Base-by-base conservation (phyloP, 1,284 basidiomycete genomes). In the Ustilago bromivora region DNA sequence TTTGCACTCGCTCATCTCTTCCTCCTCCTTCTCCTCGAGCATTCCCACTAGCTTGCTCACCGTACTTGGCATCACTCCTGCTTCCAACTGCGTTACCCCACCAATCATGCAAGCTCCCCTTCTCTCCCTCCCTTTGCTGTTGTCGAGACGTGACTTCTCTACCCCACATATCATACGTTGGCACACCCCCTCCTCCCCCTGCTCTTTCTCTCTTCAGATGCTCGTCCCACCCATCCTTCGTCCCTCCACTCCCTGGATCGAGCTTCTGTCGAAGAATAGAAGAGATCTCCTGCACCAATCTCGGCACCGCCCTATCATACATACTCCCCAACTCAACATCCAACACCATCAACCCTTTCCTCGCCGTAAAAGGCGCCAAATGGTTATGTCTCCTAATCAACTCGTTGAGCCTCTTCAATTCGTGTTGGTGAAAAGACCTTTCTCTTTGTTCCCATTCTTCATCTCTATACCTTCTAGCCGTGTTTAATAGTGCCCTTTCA, bases 361-460 rank as follows among this genome's bases (percentile, higher is more conserved):
- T 46, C n/a, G 79, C 83, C 0, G 72, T 72, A 28, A 73, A 71
- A 1, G 83, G 82, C 4, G 82, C 81, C 2, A 83, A 53, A 49
- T 78, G 66, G 56, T 84, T 84, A 67, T 84, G 80, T 15, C 63
- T 64, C 3, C 81, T 71, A 0, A 84, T 66, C 0, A 75, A 36
- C 7, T 84, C 69, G 64, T 84, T 84, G 31, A 84, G 69, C 12
- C 76, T 61, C 15, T 72, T 61, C 10, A 84, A 43, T 31, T 78
- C 71, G 35, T 57, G 62, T 2, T 46, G 40, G 46, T 84, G 83
- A 57, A 75, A 84, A 1, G 58, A 56, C 0, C 86, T 82, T 83
- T 96, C 93, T 55, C 90, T 89, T 11, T 86, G 86, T 79, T 92
- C 90, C 94, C 94, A 96, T 55, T 90, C 91, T 1, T 84, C 76